phyloP scores from a whole-genome alignment of 306 rosid genomes.

The Astragalus glycyphyllos region DNA sequence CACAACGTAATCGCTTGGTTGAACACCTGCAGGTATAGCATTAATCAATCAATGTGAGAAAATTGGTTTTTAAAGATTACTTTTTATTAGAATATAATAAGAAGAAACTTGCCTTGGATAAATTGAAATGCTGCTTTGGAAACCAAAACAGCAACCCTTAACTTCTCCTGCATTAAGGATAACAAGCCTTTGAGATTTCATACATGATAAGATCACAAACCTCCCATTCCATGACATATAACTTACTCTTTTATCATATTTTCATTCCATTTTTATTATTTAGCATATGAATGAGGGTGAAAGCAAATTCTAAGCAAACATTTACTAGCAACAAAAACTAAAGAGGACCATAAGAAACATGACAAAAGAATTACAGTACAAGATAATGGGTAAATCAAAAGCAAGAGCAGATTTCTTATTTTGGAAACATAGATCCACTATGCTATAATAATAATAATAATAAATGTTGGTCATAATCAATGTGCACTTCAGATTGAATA shows the following conservation, averaged over 20 bases:
- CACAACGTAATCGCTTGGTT: slow-evolving; percentile 68
- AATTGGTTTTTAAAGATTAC: background rate
- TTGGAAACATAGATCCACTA: too few relatives aligned
- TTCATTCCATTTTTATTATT: background rate
- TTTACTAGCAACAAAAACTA: slow-evolving; percentile 5
- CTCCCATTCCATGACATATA: slow-evolving; percentile 23
- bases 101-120: slow-evolving; percentile 66
- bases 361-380: background rate
- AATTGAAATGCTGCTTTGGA: slow-evolving; percentile 93
- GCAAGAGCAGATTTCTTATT: background rate
- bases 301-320: slow-evolving; percentile 12
- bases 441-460: background rate
- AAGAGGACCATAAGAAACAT: background rate
- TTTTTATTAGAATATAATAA: background rate
- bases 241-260: background rate
- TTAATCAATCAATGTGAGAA: slow-evolving; percentile 28
- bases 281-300: background rate
- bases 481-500: background rate
- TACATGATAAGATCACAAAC: background rate
- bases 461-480: background rate
- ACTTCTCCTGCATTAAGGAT: slow-evolving; percentile 69
- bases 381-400: slow-evolving; percentile 7
- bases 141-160: slow-evolving; percentile 91
- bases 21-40: slow-evolving; percentile 61
- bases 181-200: slow-evolving; percentile 25